These are phyloP conservation scores for Calonectria pteridis DNA, from an alignment of 2,329 filamentous ascomycete genomes.

Conservation along the genomic window DNA sequence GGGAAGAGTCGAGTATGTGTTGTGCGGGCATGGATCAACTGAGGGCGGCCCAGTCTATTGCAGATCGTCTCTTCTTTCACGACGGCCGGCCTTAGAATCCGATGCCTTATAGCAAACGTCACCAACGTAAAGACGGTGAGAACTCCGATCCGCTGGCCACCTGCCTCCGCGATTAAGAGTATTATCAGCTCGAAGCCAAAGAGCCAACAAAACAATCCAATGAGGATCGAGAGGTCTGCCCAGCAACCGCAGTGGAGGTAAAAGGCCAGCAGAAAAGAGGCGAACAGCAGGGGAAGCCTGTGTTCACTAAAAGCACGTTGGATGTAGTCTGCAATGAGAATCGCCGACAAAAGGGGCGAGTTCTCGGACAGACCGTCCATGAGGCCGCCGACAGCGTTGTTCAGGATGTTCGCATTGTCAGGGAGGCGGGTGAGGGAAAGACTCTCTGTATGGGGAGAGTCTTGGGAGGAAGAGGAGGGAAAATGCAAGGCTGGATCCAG, in stretches of 20 bases:
- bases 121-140: neutral
- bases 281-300: neutral
- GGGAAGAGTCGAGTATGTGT: conserved; percentile 77
- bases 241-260: conserved; percentile 35
- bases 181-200: conserved; percentile 11
- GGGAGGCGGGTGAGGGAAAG: conserved; percentile 1
- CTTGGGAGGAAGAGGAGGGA: conserved; percentile 7
- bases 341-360: conserved; percentile 37
- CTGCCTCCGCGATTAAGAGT: conserved; percentile 10
- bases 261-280: conserved; percentile 26
- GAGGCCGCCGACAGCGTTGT: neutral
- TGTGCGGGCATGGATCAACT: conserved; percentile 74
- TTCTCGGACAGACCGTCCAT: conserved; percentile 46
- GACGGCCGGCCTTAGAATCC: neutral
- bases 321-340: conserved; percentile 37
- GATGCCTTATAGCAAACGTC: neutral
- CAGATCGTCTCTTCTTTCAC: neutral
- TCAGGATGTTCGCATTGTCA: conserved; percentile 30
- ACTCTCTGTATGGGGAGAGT: conserved; percentile 13
- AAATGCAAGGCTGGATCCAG: neutral
- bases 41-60: conserved; percentile 48
- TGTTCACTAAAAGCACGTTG: conserved; percentile 26
- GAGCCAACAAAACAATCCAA: conserved; percentile 41
- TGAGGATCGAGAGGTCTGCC: conserved; percentile 42
- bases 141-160: conserved; percentile 10